These are phyloP conservation scores for Dioscorea dumetorum DNA, from an alignment of 106 monocot species.

Conservation along the genomic window DNA sequence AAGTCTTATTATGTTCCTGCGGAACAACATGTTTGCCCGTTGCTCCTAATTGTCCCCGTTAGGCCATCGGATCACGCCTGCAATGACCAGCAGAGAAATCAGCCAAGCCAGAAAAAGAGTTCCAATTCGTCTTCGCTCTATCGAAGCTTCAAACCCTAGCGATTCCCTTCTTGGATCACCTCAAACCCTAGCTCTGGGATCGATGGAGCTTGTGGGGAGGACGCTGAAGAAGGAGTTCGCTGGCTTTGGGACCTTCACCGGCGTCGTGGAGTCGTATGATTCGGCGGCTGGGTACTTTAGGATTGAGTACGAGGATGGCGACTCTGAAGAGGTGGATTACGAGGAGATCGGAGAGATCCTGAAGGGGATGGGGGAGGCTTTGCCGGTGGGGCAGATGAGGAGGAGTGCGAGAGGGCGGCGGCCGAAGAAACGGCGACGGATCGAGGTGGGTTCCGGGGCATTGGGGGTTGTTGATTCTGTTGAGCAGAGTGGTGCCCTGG, in stretches of 20 bases:
- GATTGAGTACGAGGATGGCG: slow-evolving; percentile 52
- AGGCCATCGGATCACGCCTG: too few species aligned
- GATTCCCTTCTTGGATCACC: too few species aligned
- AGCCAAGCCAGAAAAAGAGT: too few species aligned
- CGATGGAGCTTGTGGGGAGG: slow-evolving; percentile 58
- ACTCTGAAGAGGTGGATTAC: slow-evolving; percentile 46
- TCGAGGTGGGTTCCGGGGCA: background rate
- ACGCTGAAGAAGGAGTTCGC: slow-evolving; percentile 34
- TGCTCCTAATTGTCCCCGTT: too few species aligned
- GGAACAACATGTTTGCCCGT: too few species aligned
- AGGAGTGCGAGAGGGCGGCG: slow-evolving; percentile 10
- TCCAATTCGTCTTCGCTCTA: too few species aligned
- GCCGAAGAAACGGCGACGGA: slow-evolving; percentile 21
- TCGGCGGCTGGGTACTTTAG: slow-evolving; percentile 31
- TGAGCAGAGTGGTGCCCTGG: background rate
- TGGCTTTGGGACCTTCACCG: slow-evolving; percentile 44
- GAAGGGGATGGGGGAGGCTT: slow-evolving; percentile 16
- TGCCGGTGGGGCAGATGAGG: background rate
- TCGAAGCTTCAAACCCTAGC: too few species aligned
- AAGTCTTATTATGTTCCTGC: too few species aligned
- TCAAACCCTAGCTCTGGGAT: background rate
- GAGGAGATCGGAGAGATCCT: slow-evolving; percentile 42
- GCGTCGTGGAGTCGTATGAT: slow-evolving; percentile 53
- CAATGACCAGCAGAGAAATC: too few species aligned
- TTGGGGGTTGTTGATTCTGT: background rate